Base-by-base conservation (phyloP, 441 rosid genomes). In the Populus tomentosa region DNA sequence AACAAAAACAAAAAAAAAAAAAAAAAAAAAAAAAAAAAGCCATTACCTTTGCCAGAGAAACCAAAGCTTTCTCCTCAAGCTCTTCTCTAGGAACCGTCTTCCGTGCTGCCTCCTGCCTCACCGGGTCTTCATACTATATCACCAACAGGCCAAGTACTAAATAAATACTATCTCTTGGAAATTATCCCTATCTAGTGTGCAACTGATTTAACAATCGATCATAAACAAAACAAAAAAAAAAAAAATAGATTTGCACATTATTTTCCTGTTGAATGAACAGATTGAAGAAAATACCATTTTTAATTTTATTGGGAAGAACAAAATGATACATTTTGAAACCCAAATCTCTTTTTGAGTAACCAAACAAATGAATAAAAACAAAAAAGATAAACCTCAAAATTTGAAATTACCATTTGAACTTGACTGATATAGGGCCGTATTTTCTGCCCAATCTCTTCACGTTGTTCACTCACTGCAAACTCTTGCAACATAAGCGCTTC, bases 41-140 rank as follows among this genome's bases (percentile, higher is more conserved):
- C 74, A 84, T 73, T 74, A 91, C 99, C 95, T 88, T 91, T 67
- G 98, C 99, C 79, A 94, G 69, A 85, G 94, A 83, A 81, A 95
- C 88, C 82, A 92, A 82, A 32, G 95, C 92, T 86, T 87, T 92
- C 89, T 95, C 99, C 84, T 94, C 97, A 3, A 94, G 95, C 82
- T 85, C 89, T 24, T 94, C 95, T n/a, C 84, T 35, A 72, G 92
- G 90, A 78, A 95, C 94, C 30, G 94, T 89, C 85, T 88, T 89
- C 74, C 88, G 85, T 78, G 99, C 97, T 56, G 89, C 97, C 77
- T 91, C 97, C 81, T 95, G 98, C 73, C 89, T 86, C 38, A 76
- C 77, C 32, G 92, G 95, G 81, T 92, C 94, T 85, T 92, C 97
- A 73, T 94, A 95, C 99, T 95, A 77, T 78, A 82, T 1, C 63